Conservation (phyloP, 352 stramenopile species). For the Globisporangium echinulatum region DNA sequence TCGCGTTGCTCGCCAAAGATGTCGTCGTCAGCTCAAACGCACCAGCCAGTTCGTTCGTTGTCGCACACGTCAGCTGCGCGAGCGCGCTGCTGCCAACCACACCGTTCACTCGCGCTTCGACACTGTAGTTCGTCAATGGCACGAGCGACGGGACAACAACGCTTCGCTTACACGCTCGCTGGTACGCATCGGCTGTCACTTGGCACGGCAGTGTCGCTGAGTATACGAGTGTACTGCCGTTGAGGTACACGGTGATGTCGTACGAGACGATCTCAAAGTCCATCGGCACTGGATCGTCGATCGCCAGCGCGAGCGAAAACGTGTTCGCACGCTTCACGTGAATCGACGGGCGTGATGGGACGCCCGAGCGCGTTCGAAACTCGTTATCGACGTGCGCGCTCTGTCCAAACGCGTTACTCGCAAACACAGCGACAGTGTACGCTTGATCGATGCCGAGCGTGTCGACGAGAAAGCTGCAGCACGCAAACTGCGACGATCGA, state of each 20-base stretch:
- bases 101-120: constrained; percentile 6
- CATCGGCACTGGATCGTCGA: constrained; percentile 1
- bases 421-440: constrained; percentile 27
- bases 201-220: constrained; percentile 1
- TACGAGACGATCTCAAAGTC: constrained; percentile 39
- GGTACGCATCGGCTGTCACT: background rate
- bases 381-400: constrained; percentile 12
- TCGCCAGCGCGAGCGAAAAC: constrained; percentile 28
- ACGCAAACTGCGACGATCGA: constrained; percentile 25
- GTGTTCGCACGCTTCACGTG: constrained; percentile 26
- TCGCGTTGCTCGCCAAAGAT: constrained; percentile 8
- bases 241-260: constrained; percentile 14
- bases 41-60: constrained; percentile 2
- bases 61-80: background rate
- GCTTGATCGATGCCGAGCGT: constrained; percentile 14
- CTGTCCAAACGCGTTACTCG: constrained; percentile 21
- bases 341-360: constrained; percentile 18
- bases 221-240: constrained; percentile 2
- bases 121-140: constrained; percentile 3
- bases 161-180: background rate
- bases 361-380: constrained; percentile 26
- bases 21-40: constrained; percentile 16
- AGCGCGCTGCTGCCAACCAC: constrained; percentile 2
- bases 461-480: constrained; percentile 32
- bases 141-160: constrained; percentile 1